Base-by-base conservation (phyloP, 441 rosid genomes). In the Raphanus hybrid region DNA sequence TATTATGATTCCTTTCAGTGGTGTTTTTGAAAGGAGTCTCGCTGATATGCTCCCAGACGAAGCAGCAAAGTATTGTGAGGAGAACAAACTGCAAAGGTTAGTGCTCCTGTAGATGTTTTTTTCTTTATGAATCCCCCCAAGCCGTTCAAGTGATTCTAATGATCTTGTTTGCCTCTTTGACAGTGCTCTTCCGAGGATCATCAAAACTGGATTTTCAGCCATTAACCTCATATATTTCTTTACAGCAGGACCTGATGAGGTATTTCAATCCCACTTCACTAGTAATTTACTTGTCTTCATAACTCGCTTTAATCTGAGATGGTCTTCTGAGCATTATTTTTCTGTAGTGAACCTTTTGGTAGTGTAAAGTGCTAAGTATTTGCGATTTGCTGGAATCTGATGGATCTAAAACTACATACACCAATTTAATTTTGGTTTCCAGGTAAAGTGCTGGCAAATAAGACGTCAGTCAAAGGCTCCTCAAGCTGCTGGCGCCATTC, bases 381-480 rank as follows among this genome's bases (percentile, higher is more conserved):
- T 29, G 1, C 34, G 5, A 34, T 75, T 61, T 41, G 5, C 37
- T 54, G 34, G 64, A 12, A 2, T 58, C 12, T 14, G 29, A 45
- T 45, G 52, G 15, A 11, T 93, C 48, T 43, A 43, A 48, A 48
- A 48, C 16, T 5, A 48, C 54, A 58, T 32, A 7, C n/a, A 14
- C 65, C 41, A 14, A 70, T 72, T 20, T 34, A 67, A 80, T 78
- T 70, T 60, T 72, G 70, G 66, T 64, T 80, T 80, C 32, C 86
- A 96, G 99, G 99, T 96, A 41, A 96, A 92, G 67, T 93, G 99
- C 89, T 96, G 99, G 99, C 99, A 96, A 83, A 96, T 96, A 80
- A 83, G 52, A 12, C 52, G 52, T 45, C 52, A 45, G 52, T 45
- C 52, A 45, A 45, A 45, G 52, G 52, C 52, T 12, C 52, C 52